Evolutionary conservation across 257 asterid species (phyloP).

Genomic region (Nicotiana paniculata): DNA sequence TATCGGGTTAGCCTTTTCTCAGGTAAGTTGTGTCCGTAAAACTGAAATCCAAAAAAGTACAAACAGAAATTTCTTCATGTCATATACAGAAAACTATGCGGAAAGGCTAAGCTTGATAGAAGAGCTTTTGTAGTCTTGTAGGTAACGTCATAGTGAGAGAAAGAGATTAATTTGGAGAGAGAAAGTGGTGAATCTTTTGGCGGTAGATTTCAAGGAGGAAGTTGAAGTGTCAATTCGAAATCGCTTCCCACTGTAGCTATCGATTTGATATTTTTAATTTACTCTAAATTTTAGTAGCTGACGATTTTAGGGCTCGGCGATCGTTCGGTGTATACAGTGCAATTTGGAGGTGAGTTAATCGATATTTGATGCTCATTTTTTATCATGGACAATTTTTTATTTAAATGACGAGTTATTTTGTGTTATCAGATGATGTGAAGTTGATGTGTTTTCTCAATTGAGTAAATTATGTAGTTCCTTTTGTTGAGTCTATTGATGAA

Average conservation of each 20-base stretch:
- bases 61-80: neutral
- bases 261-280: neutral
- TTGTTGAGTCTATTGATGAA: neutral
- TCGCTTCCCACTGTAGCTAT: neutral
- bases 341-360: neutral
- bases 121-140: neutral
- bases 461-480: neutral
- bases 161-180: neutral
- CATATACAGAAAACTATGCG: neutral
- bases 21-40: neutral
- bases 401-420: neutral
- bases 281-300: neutral
- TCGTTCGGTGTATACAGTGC: neutral
- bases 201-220: neutral
- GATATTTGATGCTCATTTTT: neutral
- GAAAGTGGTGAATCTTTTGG: neutral
- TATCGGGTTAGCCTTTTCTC: neutral
- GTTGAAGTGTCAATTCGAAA: constrained; percentile 1
- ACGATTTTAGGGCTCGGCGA: neutral
- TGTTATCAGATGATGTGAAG: neutral
- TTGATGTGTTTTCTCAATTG: neutral
- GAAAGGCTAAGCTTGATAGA: neutral
- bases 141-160: neutral
- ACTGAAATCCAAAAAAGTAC: neutral
- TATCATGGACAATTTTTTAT: neutral